Evolutionary conservation across 495 filamentous ascomycete species (phyloP), one percentile per base, ranked within the genome.

Genomic region (Aspergillus bridgeri): DNA sequence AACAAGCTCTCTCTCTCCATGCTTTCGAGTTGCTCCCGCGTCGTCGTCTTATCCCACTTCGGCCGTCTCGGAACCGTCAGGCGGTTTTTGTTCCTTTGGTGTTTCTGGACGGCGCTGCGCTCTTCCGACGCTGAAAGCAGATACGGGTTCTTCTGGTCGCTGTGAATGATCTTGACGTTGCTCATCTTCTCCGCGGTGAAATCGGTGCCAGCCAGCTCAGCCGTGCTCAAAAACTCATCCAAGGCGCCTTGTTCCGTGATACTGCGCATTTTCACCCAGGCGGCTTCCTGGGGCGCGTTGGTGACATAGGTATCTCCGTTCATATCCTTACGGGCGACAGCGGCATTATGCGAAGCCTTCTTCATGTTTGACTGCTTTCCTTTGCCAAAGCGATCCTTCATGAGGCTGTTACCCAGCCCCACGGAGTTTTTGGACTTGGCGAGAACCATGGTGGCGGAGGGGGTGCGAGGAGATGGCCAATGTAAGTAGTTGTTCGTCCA

Each of bases 121-220:
- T 99, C 92, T 65, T 98, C 92, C n/a, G 86, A 83, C 0, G 89
- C 84, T 3, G 90, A 90, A 15, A 99, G 82, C 19, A 99, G 81
- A 67, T 92, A 99, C 2, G 95, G 94, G 73, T 99, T 99, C 71
- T 86, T 87, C 76, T 98, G 92, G 69, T 94, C 89, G 53, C 83
- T 85, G 65, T 99, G 93, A 63, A 99, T 97, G 69, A 99, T 96
- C 75, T 96, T 96, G 70, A 98, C 89, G 69, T 93, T 96, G 72
- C 91, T 96, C 83, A 95, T 89, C 79, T 97, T 96, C 81, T 99
- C 94, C 38, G 95, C 95, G 6, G 94, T 96, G 71, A 99, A 99
- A 69, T 99, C 95, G 57, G 95, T 99, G 48, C 91, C 92, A 19
- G 95, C 95, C 61, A 99, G 79, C 74, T 98, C 92, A 61, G 93